Conservation (phyloP, 139 green algal genomes). For the Closterium sp. region DNA sequence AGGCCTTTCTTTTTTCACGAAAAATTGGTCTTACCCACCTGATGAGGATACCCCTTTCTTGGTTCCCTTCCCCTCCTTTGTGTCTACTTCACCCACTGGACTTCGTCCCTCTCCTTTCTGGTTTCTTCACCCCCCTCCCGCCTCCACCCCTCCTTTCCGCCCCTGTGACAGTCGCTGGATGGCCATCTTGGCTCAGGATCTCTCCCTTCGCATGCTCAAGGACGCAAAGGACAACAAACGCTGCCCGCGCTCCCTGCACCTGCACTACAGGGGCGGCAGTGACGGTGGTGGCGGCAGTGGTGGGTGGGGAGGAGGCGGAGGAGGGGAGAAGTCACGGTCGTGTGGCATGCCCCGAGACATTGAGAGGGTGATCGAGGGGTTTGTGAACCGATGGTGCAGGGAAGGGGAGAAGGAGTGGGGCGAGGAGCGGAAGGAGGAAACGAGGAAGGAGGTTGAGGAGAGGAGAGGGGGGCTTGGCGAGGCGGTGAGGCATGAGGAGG, state of each 20-base stretch:
- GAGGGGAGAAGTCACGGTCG: not conserved
- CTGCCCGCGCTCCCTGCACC: slow-evolving; percentile 18
- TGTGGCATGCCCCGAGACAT: not conserved
- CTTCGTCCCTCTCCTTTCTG: too few species aligned
- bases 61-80: too few species aligned
- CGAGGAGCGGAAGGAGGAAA: not conserved
- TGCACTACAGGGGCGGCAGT: slow-evolving; percentile 13
- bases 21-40: too few species aligned
- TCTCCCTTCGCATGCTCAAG: slow-evolving; percentile 6
- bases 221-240: slow-evolving; percentile 17
- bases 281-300: not conserved
- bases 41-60: not conserved
- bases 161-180: slow-evolving; percentile 21
- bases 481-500: too few species aligned
- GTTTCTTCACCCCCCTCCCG: too few species aligned
- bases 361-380: not conserved
- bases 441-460: too few species aligned
- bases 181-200: slow-evolving; percentile 13
- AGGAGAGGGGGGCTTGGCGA: too few species aligned
- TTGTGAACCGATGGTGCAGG: not conserved
- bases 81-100: too few species aligned
- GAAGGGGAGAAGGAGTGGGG: not conserved
- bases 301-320: not conserved
- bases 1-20: slow-evolving; percentile 1
- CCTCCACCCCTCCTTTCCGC: not conserved